Evolutionary conservation across 2,329 filamentous ascomycete species (phyloP), one percentile per base, ranked within the genome.

Genomic region (Aspergillus sp.): DNA sequence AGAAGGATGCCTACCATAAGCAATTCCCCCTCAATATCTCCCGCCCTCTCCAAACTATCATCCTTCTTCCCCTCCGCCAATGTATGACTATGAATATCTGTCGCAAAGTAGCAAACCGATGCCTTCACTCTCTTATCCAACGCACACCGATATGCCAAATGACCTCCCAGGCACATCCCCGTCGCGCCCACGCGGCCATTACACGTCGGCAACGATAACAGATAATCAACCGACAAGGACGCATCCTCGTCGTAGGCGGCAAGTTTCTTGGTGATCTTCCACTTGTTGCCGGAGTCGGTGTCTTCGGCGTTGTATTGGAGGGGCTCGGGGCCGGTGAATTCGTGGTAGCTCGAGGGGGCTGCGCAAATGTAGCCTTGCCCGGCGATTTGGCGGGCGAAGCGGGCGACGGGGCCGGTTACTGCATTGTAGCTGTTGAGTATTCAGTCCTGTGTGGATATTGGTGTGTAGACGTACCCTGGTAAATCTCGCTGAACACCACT

Each of bases 311-410:
- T 88, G 67, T 96, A 96, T 44, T 86, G 81, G 37, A 96, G 75
- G 9, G 90, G 75, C 60, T 91, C 88, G 0, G 90, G 88, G 4
- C 86, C 86, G 1, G 84, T 88, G 71, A 96, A 96, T 69, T 96
- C 90, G 66, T 96, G 90, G 70, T 95, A 96, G 27, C 85, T 90
- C 32, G 87, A 93, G 0, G 90, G 89, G 0, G 90, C 90, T 7
- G 87, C 90, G 56, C 91, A 90, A 57, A 96, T 94, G 74, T 94
- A 96, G 61, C 90, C 91, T 56, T 95, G 88, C 2, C 88, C 86
- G 35, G 89, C 88, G 60, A 96, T 95, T 67, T 95, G 90, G 51
- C 90, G 83, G 45, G 88, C 89, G 62, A 96, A 95, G 46, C 91
- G 84, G 51, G 85, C 80, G 22, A 96, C 90, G 1, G 90, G 90